phyloP scores from a whole-genome alignment of 148 eudicot species.

The Dianthus caryophyllus region DNA sequence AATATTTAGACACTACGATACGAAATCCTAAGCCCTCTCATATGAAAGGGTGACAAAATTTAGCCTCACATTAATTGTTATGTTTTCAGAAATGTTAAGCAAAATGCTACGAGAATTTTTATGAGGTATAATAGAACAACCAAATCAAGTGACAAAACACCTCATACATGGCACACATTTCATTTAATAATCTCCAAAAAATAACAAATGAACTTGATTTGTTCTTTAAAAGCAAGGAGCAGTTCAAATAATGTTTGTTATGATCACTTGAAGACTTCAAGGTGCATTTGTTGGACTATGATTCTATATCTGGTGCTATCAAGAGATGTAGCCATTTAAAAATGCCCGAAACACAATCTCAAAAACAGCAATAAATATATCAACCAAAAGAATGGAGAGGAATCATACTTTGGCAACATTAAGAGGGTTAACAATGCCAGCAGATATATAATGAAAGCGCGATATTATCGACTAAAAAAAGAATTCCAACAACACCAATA shows the following conservation, averaged over 20 bases:
- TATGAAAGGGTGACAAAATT: neutral
- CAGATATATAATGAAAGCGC: no score
- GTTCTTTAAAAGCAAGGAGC: no score
- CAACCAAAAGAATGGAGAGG: neutral
- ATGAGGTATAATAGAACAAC: neutral
- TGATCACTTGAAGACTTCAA: no score
- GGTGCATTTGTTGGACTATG: no score
- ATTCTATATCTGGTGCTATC: no score
- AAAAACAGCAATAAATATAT: neutral
- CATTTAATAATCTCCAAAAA: no score
- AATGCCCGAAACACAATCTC: neutral
- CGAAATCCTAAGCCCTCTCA: no score
- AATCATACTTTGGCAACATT: constrained; percentile 79
- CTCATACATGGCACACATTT: neutral
- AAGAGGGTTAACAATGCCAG: constrained; percentile 85
- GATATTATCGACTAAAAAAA: no score
- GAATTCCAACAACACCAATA: no score
- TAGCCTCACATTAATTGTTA: neutral
- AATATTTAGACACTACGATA: neutral
- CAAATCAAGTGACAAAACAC: neutral
- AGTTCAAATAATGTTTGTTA: no score
- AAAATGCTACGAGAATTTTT: neutral
- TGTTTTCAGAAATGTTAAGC: neutral
- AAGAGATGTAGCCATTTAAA: no score
- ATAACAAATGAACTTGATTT: no score